A percentile compares a stretch with the other conserved stretches of the same genome.
Evolutionary conservation across 2,329 filamentous ascomycete species (phyloP).

Genomic region (Pseudohalonectria lignicola): DNA sequence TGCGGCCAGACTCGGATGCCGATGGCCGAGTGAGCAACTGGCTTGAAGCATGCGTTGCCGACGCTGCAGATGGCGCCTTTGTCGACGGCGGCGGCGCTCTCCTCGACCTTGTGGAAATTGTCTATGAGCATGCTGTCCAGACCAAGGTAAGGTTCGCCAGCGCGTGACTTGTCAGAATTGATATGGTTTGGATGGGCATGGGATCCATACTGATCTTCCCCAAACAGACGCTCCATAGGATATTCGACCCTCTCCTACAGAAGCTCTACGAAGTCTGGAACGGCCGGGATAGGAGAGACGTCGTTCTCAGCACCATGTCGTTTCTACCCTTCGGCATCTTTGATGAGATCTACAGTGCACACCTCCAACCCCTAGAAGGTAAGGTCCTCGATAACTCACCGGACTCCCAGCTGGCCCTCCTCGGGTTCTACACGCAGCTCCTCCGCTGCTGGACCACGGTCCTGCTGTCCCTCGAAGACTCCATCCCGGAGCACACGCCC

Average conservation of each 20-base stretch:
- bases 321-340: slow-evolving; percentile 45
- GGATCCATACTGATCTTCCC: neutral
- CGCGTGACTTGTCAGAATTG: slow-evolving; percentile 7
- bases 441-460: slow-evolving; percentile 47
- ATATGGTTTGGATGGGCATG: neutral
- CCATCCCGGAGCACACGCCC: slow-evolving; percentile 18
- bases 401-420: slow-evolving; percentile 44
- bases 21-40: slow-evolving; percentile 45
- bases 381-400: slow-evolving; percentile 35
- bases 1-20: slow-evolving; percentile 43
- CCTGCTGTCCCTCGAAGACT: slow-evolving; percentile 22
- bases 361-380: slow-evolving; percentile 40
- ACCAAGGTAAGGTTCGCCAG: no score
- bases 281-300: slow-evolving; percentile 39
- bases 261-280: slow-evolving; percentile 37
- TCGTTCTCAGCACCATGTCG: slow-evolving; percentile 47
- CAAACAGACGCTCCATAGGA: neutral
- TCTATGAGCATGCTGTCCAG: slow-evolving; percentile 43
- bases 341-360: slow-evolving; percentile 35
- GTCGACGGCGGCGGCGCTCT: slow-evolving; percentile 21
- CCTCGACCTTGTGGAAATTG: slow-evolving; percentile 41
- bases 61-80: slow-evolving; percentile 38
- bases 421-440: slow-evolving; percentile 57
- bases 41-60: slow-evolving; percentile 44
- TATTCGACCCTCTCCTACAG: neutral